Conservation (phyloP, 108 stramenopile species). For the Conticribra guillardii region DNA sequence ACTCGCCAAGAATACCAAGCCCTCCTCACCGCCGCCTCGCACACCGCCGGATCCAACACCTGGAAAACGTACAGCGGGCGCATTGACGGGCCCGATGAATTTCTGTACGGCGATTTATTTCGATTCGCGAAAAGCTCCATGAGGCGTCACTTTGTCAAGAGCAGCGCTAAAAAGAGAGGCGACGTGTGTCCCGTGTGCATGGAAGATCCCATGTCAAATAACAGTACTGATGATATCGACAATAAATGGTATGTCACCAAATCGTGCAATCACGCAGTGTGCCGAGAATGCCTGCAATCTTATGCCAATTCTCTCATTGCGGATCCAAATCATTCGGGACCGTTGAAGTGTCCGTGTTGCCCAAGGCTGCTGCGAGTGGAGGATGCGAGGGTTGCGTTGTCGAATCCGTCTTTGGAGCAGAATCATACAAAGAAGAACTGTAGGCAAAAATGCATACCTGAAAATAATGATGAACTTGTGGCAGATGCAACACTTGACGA, state of each 20-base stretch:
- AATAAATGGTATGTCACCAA: constrained; percentile 62
- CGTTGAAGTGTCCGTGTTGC: constrained; percentile 73
- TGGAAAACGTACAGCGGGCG: constrained; percentile 42
- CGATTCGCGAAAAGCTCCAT: constrained; percentile 34
- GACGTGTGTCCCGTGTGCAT: constrained; percentile 45
- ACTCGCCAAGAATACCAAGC: constrained; percentile 33
- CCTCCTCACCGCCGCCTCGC: constrained; percentile 37
- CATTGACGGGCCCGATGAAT: constrained; percentile 39
- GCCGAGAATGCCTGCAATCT: constrained; percentile 55
- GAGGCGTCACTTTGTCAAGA: constrained; percentile 21
- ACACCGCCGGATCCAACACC: constrained; percentile 40
- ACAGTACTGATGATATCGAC: not conserved
- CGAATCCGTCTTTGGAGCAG: not conserved
- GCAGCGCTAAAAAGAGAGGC: not conserved
- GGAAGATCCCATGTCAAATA: constrained; percentile 22
- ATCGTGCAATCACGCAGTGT: constrained; percentile 67
- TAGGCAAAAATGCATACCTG: constrained; percentile 4
- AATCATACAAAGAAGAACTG: not conserved
- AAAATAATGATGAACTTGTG: constrained; percentile 4
- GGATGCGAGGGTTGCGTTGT: constrained; percentile 65
- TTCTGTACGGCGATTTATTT: constrained; percentile 29
- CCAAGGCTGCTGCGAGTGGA: constrained; percentile 51
- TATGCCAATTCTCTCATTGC: constrained; percentile 61
- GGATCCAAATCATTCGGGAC: constrained; percentile 62
- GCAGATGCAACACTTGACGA: too few species aligned